Percentiles rank a stretch among this genome's conserved stretches.
phyloP scores from a whole-genome alignment of 768 basidiomycete genomes.

The Psilocybe azurescens region DNA sequence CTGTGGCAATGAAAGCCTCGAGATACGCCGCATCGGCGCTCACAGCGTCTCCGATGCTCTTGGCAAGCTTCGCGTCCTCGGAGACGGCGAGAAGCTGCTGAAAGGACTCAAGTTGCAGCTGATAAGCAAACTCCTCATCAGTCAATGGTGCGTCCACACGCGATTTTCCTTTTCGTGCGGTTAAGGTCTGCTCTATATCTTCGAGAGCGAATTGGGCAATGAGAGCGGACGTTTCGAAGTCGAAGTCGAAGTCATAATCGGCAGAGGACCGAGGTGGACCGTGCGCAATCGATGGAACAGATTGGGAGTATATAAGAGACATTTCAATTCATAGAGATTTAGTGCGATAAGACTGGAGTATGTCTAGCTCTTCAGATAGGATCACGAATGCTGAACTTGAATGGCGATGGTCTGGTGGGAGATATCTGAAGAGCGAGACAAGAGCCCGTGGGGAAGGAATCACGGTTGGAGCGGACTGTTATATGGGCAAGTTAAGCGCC shows the following conservation, averaged over 20 bases:
- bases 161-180: conserved; percentile 42
- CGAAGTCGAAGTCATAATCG: conserved; percentile 21
- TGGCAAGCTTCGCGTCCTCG: conserved; percentile 44
- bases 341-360: background rate
- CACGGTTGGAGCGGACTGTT: background rate
- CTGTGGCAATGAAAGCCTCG: conserved; percentile 31
- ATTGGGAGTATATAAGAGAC: background rate
- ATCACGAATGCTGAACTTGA: background rate
- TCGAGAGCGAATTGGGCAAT: conserved; percentile 45
- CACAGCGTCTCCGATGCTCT: conserved; percentile 47
- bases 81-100: conserved; percentile 32
- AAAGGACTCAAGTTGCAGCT: conserved; percentile 45
- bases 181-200: conserved; percentile 38
- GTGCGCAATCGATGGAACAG: background rate
- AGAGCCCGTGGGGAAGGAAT: background rate
- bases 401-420: background rate
- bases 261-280: background rate
- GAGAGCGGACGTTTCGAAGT: conserved; percentile 43
- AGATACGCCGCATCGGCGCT: conserved; percentile 38
- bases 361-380: conserved; percentile 13
- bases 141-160: conserved; percentile 33
- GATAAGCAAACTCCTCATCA: conserved; percentile 50
- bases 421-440: conserved; percentile 10
- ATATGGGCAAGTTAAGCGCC: background rate
- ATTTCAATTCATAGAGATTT: background rate